These are phyloP conservation scores for Carpinus viminea DNA, from an alignment of 306 rosid species.

Conservation along the genomic window DNA sequence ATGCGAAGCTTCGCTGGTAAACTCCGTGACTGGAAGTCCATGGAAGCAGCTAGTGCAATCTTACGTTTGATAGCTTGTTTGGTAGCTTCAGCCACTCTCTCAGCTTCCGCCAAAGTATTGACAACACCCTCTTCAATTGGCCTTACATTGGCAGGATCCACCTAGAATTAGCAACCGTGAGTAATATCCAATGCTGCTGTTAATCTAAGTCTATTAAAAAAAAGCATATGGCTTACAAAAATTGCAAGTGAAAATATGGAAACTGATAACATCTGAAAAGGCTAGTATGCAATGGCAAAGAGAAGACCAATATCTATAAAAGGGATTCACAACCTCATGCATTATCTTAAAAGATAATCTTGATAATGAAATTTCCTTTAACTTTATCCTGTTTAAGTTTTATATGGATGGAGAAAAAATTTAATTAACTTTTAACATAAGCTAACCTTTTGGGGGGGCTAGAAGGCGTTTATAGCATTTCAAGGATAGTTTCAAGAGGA, in stretches of 20 bases:
- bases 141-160: conserved; percentile 91
- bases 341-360: not conserved
- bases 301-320: not conserved
- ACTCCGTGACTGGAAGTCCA: conserved; percentile 77
- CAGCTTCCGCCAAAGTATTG: conserved; percentile 85
- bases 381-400: not conserved
- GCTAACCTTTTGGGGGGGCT: too few relatives aligned
- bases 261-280: not conserved
- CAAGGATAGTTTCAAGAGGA: too few relatives aligned
- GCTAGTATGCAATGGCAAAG: not conserved
- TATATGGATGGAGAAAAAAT: not conserved
- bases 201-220: not conserved
- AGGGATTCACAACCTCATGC: not conserved
- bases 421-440: too few relatives aligned
- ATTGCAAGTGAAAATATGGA: not conserved
- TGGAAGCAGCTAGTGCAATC: conserved; percentile 88
- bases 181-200: not conserved
- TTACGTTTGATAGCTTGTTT: conserved; percentile 92
- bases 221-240: not conserved
- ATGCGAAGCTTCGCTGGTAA: conserved; percentile 90
- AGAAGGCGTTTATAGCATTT: too few relatives aligned
- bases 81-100: conserved; percentile 94
- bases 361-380: not conserved
- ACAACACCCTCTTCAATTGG: conserved; percentile 74
- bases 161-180: conserved; percentile 54